Evolutionary conservation across 768 basidiomycete genomes (phyloP).

Genomic region (Austroboletus eburneus): DNA sequence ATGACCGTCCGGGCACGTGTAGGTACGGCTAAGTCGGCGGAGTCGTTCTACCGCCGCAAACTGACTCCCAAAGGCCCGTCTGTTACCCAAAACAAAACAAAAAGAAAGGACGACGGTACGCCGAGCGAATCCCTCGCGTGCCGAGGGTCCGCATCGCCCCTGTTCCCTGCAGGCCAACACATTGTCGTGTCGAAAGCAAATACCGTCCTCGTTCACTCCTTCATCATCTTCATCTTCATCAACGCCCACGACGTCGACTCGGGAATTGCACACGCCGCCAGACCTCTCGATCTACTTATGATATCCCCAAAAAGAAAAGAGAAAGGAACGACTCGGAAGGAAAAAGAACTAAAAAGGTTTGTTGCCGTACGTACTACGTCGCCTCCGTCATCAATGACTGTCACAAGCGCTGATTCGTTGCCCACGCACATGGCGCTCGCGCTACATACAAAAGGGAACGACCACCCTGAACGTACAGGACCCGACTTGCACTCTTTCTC

Average conservation of each 20-base stretch:
- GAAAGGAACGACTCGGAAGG: not conserved
- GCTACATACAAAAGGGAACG: constrained; percentile 21
- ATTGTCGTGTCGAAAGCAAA: constrained; percentile 4
- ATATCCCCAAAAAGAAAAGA: constrained; percentile 1
- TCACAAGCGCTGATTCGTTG: constrained; percentile 17
- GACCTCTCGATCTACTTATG: constrained; percentile 1
- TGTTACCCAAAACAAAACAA: no score
- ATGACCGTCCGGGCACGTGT: no score
- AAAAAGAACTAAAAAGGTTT: no score
- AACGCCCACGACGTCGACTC: no score
- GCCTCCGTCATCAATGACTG: not conserved
- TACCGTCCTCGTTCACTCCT: no score
- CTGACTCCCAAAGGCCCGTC: no score
- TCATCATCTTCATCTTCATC: no score
- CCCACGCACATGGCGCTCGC: constrained; percentile 5
- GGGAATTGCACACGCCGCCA: not conserved
- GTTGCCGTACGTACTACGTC: no score
- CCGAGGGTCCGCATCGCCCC: no score
- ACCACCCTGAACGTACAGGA: not conserved
- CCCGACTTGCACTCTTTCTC: constrained; percentile 7
- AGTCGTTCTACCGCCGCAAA: no score
- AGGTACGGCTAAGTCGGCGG: no score
- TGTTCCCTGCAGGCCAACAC: constrained; percentile 25
- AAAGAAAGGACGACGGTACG: no score
- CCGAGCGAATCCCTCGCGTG: constrained; percentile 16